These are phyloP conservation scores for Begonia peltatifolia DNA, from an alignment of 306 rosid genomes.

Conservation along the genomic window DNA sequence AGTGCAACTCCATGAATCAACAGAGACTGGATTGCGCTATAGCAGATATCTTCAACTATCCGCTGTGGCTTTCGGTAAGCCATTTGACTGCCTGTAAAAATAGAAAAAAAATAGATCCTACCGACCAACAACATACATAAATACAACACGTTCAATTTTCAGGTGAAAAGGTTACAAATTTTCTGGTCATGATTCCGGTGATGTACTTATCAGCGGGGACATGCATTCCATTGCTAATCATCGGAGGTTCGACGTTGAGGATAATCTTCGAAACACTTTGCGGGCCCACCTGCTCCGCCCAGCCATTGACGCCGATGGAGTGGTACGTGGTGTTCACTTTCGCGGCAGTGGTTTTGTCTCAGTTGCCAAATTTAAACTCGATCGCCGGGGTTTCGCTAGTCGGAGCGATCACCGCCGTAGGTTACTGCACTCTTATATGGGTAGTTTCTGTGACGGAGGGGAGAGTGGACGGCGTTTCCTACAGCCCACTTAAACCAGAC, in stretches of 20 bases:
- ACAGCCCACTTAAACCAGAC: slow-evolving; percentile 7
- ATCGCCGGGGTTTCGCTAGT: slow-evolving; percentile 33
- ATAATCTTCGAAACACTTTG: slow-evolving; percentile 24
- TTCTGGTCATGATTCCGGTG: slow-evolving; percentile 20
- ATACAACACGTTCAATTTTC: not conserved
- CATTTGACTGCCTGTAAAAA: not conserved
- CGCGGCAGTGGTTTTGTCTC: slow-evolving; percentile 27
- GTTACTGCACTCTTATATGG: slow-evolving; percentile 32
- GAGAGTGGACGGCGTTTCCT: slow-evolving; percentile 22
- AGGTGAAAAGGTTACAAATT: slow-evolving; percentile 20
- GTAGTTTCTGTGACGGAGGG: slow-evolving; percentile 24
- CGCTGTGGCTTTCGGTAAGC: slow-evolving; percentile 22
- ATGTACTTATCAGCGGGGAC: slow-evolving; percentile 33
- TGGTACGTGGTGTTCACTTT: slow-evolving; percentile 36
- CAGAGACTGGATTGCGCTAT: slow-evolving; percentile 27
- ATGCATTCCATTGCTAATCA: slow-evolving; percentile 20
- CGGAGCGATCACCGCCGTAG: slow-evolving; percentile 34
- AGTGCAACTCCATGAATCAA: slow-evolving; percentile 30
- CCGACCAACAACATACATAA: not conserved
- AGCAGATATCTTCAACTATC: slow-evolving; percentile 38
- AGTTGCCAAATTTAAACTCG: slow-evolving; percentile 41
- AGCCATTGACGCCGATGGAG: slow-evolving; percentile 23
- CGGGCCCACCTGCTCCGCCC: slow-evolving; percentile 15
- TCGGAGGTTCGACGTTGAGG: slow-evolving; percentile 28
- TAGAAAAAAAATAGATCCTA: not conserved